Base-by-base conservation (phyloP, 768 basidiomycete species). In the Boletus subparvulus region DNA sequence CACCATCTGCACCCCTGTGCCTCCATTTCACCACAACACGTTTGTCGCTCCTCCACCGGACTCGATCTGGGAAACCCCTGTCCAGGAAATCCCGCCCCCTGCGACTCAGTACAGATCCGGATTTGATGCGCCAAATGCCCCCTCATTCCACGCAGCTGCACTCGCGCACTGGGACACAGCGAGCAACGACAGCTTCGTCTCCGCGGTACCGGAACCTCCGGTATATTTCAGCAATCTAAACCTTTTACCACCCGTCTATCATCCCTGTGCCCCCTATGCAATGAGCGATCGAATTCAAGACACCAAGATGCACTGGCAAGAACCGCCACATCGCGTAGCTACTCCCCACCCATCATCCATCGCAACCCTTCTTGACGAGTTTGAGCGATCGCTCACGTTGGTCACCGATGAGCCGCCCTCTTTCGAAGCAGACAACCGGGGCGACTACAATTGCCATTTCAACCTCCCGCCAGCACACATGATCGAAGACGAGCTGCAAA, bases 321-420 rank as follows among this genome's bases (percentile, higher is more conserved):
- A 52, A 39, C 42, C 24, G 26, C 44, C 45, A 36, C 14, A 28
- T n/a, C 21, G 4, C 11, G 11, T 37, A 21, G 45, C n/a, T 14
- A 28, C 21, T 33, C 43, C 42, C 17, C 44, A 42, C 16, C 3
- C 28, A 1, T 32, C 30, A n/a, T 52, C 53, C 30, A 7, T 63
- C 12, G 35, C 52, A 16, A 40, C 37, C 30, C 47, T 62, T 13
- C 45, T 52, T 10, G 41, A 53, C 14, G 54, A 50, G 1, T 64
- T 63, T 21, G 54, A 64, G 30, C 50, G 44, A 32, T 50, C 32
- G 6, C 43, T 64, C 33, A 61, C 26, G 19, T 41, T 56, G 14
- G 19, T 35, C 11, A 14, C 24, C 13, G 35, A 58, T 35, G 47
- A 56, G 26, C 16, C 19, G 10, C 42, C 17, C 13, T 32, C 41